Evolutionary conservation across 2,329 filamentous ascomycete species (phyloP).

Genomic region (Keithomyces neogunnii): DNA sequence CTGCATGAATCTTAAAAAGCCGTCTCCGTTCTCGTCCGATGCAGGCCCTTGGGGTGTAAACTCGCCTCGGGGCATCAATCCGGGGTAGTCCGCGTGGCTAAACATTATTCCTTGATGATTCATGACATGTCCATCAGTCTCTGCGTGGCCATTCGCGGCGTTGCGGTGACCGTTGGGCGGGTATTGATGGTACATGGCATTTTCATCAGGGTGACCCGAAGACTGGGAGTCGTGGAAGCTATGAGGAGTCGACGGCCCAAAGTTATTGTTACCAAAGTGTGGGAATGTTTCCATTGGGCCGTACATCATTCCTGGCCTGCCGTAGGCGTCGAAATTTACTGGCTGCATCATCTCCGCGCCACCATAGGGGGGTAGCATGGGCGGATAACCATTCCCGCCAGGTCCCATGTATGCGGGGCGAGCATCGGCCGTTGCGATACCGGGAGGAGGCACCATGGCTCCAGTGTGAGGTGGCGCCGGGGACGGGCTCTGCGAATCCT

Average conservation of each 20-base stretch:
- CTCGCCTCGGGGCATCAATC: constrained; percentile 24
- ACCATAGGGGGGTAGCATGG: constrained; percentile 25
- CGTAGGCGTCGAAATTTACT: constrained; percentile 27
- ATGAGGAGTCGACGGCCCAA: constrained; percentile 48
- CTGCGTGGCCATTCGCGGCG: constrained; percentile 19
- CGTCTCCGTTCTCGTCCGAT: constrained; percentile 24
- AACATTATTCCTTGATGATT: constrained; percentile 22
- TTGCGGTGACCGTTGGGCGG: constrained; percentile 30
- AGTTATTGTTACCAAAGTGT: constrained; percentile 25
- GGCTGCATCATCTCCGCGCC: constrained; percentile 24
- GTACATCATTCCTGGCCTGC: constrained; percentile 26
- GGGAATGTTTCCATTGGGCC: constrained; percentile 26
- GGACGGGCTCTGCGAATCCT: constrained; percentile 49
- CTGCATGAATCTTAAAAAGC: constrained; percentile 30
- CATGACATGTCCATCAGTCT: constrained; percentile 19
- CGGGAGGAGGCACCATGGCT: constrained; percentile 41
- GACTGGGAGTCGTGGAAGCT: constrained; percentile 56
- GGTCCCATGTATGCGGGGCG: constrained; percentile 24
- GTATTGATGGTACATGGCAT: constrained; percentile 31
- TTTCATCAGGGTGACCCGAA: constrained; percentile 40
- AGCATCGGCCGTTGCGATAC: constrained; percentile 26
- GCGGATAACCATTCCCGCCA: constrained; percentile 27
- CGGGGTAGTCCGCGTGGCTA: constrained; percentile 20
- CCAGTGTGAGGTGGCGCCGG: constrained; percentile 43
- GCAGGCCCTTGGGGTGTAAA: constrained; percentile 18